A percentile compares a stretch with the other conserved stretches of the same genome.
phyloP scores from a whole-genome alignment of 805 yeast genomes.

The Ogataea dorogensis region DNA sequence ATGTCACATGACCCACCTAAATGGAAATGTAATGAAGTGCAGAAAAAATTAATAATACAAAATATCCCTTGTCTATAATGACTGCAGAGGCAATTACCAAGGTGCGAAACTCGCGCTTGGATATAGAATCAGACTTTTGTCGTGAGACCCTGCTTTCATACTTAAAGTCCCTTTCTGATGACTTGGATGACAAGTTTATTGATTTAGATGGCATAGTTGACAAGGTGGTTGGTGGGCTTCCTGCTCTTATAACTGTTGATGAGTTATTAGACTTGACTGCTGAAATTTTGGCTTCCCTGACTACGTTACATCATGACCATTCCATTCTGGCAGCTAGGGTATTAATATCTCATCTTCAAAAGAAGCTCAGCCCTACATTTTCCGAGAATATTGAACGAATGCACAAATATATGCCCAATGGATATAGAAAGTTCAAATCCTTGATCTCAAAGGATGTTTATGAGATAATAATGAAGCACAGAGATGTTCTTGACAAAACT shows the following conservation, averaged over 20 bases:
- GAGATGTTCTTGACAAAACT: conserved; percentile 62
- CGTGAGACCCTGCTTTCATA: conserved; percentile 9
- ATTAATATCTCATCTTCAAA: conserved; percentile 80
- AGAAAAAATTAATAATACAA: conserved; percentile 1
- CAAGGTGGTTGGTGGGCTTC: conserved; percentile 48
- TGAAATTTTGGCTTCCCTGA: conserved; percentile 92
- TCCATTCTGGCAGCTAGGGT: conserved; percentile 90
- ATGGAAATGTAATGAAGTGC: conserved; percentile 12
- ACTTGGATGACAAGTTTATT: conserved; percentile 42
- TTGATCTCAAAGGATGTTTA: conserved; percentile 62
- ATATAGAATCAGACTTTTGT: conserved; percentile 12
- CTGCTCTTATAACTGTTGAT: conserved; percentile 44
- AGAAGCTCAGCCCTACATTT: conserved; percentile 74
- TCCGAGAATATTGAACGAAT: conserved; percentile 68
- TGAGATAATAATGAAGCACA: conserved; percentile 55
- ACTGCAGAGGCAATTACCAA: conserved; percentile 12
- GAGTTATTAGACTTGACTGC: conserved; percentile 57
- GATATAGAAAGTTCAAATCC: conserved; percentile 57
- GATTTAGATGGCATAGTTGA: conserved; percentile 47
- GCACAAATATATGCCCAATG: conserved; percentile 69
- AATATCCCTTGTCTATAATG: conserved; percentile 9
- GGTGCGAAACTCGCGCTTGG: conserved; percentile 5
- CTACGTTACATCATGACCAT: conserved; percentile 92
- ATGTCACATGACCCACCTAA: conserved; percentile 1
- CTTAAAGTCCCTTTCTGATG: conserved; percentile 22